A percentile compares a stretch with the other conserved stretches of the same genome.
Evolutionary conservation across 371 early-diverging fungal genomes (phyloP).

Genomic region (Lichtheimia corymbifera): DNA sequence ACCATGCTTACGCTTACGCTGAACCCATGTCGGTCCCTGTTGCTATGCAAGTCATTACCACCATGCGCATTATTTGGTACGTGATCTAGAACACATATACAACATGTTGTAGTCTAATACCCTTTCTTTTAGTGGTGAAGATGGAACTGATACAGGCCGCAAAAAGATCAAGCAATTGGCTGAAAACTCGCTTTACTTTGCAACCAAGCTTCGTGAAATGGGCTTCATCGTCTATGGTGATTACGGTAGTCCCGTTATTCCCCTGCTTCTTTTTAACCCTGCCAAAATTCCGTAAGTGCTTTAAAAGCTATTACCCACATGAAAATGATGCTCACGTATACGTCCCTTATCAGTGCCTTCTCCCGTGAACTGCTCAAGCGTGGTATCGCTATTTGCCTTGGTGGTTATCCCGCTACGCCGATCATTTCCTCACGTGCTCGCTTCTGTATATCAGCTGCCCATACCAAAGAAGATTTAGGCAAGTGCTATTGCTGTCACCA

Average conservation of each 20-base stretch:
- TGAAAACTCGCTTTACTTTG: constrained; percentile 86
- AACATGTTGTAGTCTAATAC: no score
- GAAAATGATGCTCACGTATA: neutral
- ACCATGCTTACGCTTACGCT: constrained; percentile 88
- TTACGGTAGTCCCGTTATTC: constrained; percentile 94
- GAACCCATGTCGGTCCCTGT: constrained; percentile 94
- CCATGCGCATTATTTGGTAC: constrained; percentile 74
- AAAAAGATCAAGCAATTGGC: constrained; percentile 81
- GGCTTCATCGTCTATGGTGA: constrained; percentile 98
- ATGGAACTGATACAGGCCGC: constrained; percentile 83
- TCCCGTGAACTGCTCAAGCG: constrained; percentile 90
- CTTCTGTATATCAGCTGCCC: constrained; percentile 95
- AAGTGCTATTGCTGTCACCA: neutral
- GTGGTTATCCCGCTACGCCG: constrained; percentile 97
- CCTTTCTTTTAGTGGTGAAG: constrained; percentile 70
- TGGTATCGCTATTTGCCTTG: constrained; percentile 96
- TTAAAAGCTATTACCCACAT: neutral
- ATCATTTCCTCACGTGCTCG: constrained; percentile 92
- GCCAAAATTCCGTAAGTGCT: constrained; percentile 84
- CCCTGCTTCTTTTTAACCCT: constrained; percentile 93
- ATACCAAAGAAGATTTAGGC: constrained; percentile 93
- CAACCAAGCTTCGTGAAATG: constrained; percentile 76
- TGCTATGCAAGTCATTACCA: constrained; percentile 84
- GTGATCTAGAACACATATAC: neutral
- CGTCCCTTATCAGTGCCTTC: constrained; percentile 69